Evolutionary conservation across 495 filamentous ascomycete species (phyloP), one percentile per base, ranked within the genome.

Genomic region (Penicillium roqueforti): DNA sequence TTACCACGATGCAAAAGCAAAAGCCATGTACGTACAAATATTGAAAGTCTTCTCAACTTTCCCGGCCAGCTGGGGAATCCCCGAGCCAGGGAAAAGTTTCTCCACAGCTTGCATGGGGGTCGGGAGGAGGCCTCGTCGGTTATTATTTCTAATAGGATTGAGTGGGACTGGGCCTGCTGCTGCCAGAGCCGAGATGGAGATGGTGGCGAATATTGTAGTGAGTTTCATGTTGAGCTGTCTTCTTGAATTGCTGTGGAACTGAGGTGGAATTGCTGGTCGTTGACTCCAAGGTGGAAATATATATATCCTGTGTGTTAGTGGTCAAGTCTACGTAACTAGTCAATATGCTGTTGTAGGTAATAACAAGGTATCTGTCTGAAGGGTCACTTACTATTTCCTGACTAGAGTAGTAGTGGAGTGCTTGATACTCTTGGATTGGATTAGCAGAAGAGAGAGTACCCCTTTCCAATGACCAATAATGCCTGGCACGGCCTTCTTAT

Each of bases 11-110:
- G 9, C 18, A 19, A 7, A 1, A 39, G n/a, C n/a, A n/a, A 19
- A 39, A 39, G 10, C 37, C 37, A 39, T 16, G 6, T 29, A 29
- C 28, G 28, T 29, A 29, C 28, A 29, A 29, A 29, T 39, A 8
- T 19, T 0, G n/a, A n/a, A n/a, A n/a, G n/a, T n/a, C n/a, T 52
- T 52, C 41, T 57, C 59, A 14, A 65, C 10, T 37, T 58, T 58
- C 2, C 28, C 28, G 2, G 51, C 41, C 10, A 65, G 38, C 31
- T 47, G 44, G 1, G 59, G 57, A 22, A 60, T 42, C 8, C 57
- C 62, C 22, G 54, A 60, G 28, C 47, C 31, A 32, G 62, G 60
- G 22, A 54, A 55, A 46, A 62, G 49, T 29, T 19, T 54, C 3
- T 66, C 54, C 13, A 63, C 23, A 13, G 49, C 6, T n/a, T 51